These are phyloP conservation scores for Boletus rex-veris DNA, from an alignment of 768 basidiomycete genomes.

Conservation along the genomic window DNA sequence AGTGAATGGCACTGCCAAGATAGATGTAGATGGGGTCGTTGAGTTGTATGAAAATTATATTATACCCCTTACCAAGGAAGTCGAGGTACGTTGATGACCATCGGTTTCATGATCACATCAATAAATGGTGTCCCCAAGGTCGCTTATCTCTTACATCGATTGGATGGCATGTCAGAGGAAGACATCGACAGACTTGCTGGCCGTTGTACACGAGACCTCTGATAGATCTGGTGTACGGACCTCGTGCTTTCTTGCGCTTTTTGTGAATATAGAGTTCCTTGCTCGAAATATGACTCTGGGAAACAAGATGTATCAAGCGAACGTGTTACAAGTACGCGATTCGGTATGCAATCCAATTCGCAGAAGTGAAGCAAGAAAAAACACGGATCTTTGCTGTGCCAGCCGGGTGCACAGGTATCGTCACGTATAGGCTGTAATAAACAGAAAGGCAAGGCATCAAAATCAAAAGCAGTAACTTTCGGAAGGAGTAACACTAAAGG, in stretches of 20 bases:
- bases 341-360: conserved; percentile 21
- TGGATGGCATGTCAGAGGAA: conserved; percentile 79
- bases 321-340: conserved; percentile 23
- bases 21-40: conserved; percentile 91
- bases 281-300: neutral
- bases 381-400: conserved; percentile 14
- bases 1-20: conserved; percentile 51
- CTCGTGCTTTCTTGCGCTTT: conserved; percentile 1
- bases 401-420: conserved; percentile 13
- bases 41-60: conserved; percentile 93
- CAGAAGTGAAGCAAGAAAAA: conserved; percentile 23
- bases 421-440: conserved; percentile 12
- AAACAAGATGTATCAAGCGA: conserved; percentile 22
- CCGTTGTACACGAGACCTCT: conserved; percentile 10
- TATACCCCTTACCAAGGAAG: conserved; percentile 96
- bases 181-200: conserved; percentile 66
- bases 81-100: conserved; percentile 67
- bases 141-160: conserved; percentile 87
- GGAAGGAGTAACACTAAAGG: conserved; percentile 9
- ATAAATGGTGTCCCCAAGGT: conserved; percentile 50
- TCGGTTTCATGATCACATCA: neutral
- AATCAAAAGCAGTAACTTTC: conserved; percentile 1
- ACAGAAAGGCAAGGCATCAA: neutral
- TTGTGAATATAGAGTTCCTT: conserved; percentile 5
- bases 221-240: neutral